These are phyloP conservation scores for Trichothecium roseum DNA, from an alignment of 2,329 filamentous ascomycete genomes.

Conservation along the genomic window DNA sequence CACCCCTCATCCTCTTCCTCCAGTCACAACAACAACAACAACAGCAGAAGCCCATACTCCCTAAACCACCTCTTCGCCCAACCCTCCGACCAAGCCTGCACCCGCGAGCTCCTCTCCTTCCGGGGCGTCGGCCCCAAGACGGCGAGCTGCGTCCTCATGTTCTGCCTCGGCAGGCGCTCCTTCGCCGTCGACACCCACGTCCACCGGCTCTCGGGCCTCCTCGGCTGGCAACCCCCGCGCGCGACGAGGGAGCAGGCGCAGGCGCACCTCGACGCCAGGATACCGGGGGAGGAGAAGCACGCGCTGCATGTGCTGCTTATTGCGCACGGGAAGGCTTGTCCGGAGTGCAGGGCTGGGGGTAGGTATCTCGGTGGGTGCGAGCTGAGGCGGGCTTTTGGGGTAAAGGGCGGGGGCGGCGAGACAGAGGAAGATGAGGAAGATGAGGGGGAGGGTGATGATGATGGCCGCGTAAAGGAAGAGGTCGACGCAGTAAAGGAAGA, in stretches of 20 bases:
- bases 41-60: too few relatives aligned
- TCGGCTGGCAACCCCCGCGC: slow-evolving; percentile 35
- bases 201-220: slow-evolving; percentile 33
- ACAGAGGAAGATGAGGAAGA: slow-evolving; percentile 5
- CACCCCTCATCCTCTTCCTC: too few relatives aligned
- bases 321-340: slow-evolving; percentile 33
- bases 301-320: slow-evolving; percentile 38
- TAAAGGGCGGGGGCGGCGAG: slow-evolving; percentile 11
- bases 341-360: slow-evolving; percentile 33
- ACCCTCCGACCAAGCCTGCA: slow-evolving; percentile 31
- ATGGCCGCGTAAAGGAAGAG: not conserved
- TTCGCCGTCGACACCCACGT: slow-evolving; percentile 47
- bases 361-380: slow-evolving; percentile 27
- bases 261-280: slow-evolving; percentile 35
- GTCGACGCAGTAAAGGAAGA: slow-evolving; percentile 1
- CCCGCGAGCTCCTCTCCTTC: slow-evolving; percentile 38
- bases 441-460: slow-evolving; percentile 6
- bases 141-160: slow-evolving; percentile 40
- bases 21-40: too few relatives aligned
- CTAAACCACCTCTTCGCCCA: slow-evolving; percentile 35
- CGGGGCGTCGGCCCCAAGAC: slow-evolving; percentile 44
- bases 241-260: slow-evolving; percentile 34
- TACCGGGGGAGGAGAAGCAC: slow-evolving; percentile 40
- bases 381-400: slow-evolving; percentile 26
- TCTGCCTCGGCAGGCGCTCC: slow-evolving; percentile 34